Percentiles rank a stretch among this genome's conserved stretches.
Evolutionary conservation across 208 protist genomes (phyloP).

Genomic region (Crithidia fasciculata): DNA sequence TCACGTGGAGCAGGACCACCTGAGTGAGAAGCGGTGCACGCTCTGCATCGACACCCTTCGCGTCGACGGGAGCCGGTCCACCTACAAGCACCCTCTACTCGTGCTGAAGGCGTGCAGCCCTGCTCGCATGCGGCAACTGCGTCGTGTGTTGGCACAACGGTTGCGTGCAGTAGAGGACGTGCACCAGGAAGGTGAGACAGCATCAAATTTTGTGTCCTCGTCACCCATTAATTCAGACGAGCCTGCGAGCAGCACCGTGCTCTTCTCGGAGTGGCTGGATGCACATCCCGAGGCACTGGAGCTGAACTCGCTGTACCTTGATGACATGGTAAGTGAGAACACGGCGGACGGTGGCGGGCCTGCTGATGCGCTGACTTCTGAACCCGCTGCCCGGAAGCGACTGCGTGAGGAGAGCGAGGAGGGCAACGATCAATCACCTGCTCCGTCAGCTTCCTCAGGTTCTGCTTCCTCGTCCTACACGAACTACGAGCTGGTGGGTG

Average conservation of each 20-base stretch:
- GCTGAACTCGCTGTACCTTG: constrained; percentile 44
- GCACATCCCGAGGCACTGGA: constrained; percentile 57
- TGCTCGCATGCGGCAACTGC: constrained; percentile 9
- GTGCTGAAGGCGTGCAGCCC: constrained; percentile 41
- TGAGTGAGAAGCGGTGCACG: constrained; percentile 55
- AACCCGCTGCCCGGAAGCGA: constrained; percentile 6
- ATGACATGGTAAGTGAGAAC: constrained; percentile 5
- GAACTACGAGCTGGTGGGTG: constrained; percentile 74
- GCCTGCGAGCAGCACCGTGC: not conserved
- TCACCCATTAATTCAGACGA: too few relatives aligned
- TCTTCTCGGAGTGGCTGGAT: constrained; percentile 63
- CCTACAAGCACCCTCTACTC: constrained; percentile 48
- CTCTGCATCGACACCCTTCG: constrained; percentile 66
- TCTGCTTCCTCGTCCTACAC: constrained; percentile 25
- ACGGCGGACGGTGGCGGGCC: not conserved
- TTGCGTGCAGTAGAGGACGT: too few relatives aligned
- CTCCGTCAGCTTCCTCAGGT: not conserved
- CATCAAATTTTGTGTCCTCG: too few relatives aligned
- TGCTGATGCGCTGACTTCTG: not conserved
- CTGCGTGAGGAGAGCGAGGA: constrained; percentile 13
- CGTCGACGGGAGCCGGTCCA: constrained; percentile 51
- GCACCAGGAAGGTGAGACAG: too few relatives aligned
- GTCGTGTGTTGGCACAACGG: not conserved
- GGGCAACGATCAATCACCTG: not conserved
- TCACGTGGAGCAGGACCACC: constrained; percentile 46